A percentile compares a stretch with the other conserved stretches of the same genome.
phyloP scores from a whole-genome alignment of 2,329 filamentous ascomycete species.

The Cytospora piceicola region DNA sequence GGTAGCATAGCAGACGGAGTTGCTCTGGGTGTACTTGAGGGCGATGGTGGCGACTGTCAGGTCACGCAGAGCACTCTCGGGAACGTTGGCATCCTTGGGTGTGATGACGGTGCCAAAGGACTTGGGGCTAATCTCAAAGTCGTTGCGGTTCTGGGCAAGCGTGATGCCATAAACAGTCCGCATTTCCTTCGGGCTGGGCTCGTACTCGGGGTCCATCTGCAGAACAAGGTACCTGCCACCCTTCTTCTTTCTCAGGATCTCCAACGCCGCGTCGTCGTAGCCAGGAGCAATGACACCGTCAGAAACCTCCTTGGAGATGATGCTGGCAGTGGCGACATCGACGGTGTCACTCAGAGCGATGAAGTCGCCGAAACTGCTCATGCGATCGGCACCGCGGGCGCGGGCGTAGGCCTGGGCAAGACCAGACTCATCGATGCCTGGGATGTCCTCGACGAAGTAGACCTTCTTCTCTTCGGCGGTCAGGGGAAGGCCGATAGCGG shows the following conservation, averaged over 20 bases:
- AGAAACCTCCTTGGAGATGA: slow-evolving; percentile 97
- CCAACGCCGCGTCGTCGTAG: slow-evolving; percentile 82
- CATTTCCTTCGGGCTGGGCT: slow-evolving; percentile 78
- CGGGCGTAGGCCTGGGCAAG: slow-evolving; percentile 95
- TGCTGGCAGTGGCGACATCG: slow-evolving; percentile 91
- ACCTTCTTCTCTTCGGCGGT: slow-evolving; percentile 90
- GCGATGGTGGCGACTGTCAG: slow-evolving; percentile 95
- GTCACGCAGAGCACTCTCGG: slow-evolving; percentile 83
- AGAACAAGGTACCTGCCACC: slow-evolving; percentile 95
- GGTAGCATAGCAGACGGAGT: slow-evolving; percentile 96
- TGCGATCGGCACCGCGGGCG: slow-evolving; percentile 92
- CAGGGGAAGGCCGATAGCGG: slow-evolving; percentile 88
- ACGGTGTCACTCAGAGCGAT: slow-evolving; percentile 91
- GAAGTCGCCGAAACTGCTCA: slow-evolving; percentile 98
- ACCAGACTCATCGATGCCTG: slow-evolving; percentile 80
- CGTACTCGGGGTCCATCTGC: slow-evolving; percentile 88
- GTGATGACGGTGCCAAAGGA: slow-evolving; percentile 87
- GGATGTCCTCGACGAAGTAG: slow-evolving; percentile 97
- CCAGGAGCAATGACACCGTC: slow-evolving; percentile 93
- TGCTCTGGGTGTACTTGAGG: slow-evolving; percentile 98
- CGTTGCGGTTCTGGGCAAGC: slow-evolving; percentile 90
- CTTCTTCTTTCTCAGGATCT: slow-evolving; percentile 97
- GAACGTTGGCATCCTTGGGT: slow-evolving; percentile 76
- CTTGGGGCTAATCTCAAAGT: slow-evolving; percentile 80
- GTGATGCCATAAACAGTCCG: slow-evolving; percentile 90